Percentiles rank a stretch among this genome's conserved stretches.
These are phyloP conservation scores for Volvox reticuliferus DNA, from an alignment of 139 green algal genomes.

Conservation along the genomic window DNA sequence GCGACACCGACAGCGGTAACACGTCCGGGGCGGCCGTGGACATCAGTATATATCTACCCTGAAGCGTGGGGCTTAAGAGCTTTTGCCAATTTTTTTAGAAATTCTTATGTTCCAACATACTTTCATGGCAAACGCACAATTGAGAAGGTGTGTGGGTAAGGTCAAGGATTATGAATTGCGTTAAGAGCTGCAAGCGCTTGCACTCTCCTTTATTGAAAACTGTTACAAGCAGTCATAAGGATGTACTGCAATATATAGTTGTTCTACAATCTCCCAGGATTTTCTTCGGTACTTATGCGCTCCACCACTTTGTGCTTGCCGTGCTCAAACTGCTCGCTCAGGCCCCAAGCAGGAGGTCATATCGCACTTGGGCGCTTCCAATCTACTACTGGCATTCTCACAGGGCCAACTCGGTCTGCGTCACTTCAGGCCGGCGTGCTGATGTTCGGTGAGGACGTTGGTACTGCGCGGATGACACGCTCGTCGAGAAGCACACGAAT, in stretches of 20 bases:
- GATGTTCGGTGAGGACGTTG: slow-evolving; percentile 19
- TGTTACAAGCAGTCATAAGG: neutral
- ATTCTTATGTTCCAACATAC: neutral
- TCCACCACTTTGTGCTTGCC: too few relatives aligned
- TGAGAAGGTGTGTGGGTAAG: slow-evolving; percentile 7
- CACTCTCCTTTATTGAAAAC: too few relatives aligned
- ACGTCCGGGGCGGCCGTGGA: neutral
- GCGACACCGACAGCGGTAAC: too few relatives aligned
- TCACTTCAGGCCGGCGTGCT: neutral
- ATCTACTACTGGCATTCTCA: neutral
- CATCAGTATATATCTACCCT: too few relatives aligned
- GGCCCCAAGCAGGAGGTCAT: neutral
- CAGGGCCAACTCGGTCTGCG: neutral
- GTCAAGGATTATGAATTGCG: neutral
- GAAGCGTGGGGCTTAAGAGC: neutral
- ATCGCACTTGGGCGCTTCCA: neutral
- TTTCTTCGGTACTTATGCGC: too few relatives aligned
- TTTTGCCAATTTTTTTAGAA: neutral
- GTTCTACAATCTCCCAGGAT: too few relatives aligned
- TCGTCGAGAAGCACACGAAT: too few relatives aligned
- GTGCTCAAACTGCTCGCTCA: neutral
- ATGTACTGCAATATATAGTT: too few relatives aligned
- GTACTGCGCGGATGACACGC: neutral
- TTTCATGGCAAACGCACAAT: neutral
- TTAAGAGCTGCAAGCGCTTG: too few relatives aligned